Conservation (phyloP, 2,329 filamentous ascomycete genomes). For the Sclerotinia spermophila region DNA sequence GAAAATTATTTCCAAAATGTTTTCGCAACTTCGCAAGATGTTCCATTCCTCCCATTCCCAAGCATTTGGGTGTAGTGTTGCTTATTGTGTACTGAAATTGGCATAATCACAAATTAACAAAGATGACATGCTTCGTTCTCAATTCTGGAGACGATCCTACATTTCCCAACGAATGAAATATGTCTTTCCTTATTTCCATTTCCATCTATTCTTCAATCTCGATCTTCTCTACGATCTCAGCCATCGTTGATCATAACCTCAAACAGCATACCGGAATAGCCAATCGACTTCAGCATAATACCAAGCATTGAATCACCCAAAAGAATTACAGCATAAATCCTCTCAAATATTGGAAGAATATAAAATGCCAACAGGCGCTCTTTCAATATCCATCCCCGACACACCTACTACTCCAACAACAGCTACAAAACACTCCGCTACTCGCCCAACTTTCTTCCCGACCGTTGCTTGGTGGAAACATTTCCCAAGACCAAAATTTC, state of each 20-base stretch:
- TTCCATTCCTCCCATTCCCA: not conserved
- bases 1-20: not conserved
- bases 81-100: constrained; percentile 1
- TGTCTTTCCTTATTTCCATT: constrained; percentile 9
- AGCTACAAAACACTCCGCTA: constrained; percentile 10
- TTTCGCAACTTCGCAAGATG: not conserved
- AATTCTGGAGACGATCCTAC: not conserved
- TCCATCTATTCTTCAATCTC: not conserved
- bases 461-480: constrained; percentile 16
- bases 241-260: not conserved
- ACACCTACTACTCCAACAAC: not conserved
- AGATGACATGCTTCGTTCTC: not conserved
- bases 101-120: not conserved
- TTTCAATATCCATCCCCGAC: constrained; percentile 9
- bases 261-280: not conserved
- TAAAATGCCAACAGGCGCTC: constrained; percentile 15
- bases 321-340: not conserved
- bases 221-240: not conserved
- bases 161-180: not conserved
- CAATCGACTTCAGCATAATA: not conserved
- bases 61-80: not conserved
- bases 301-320: not conserved
- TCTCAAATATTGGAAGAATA: not conserved
- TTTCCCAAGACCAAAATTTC: not conserved
- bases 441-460: constrained; percentile 16